Evolutionary conservation across 208 protist genomes (phyloP), one percentile per base, ranked within the genome.

Genomic region (Acanthamoeba lenticulata): DNA sequence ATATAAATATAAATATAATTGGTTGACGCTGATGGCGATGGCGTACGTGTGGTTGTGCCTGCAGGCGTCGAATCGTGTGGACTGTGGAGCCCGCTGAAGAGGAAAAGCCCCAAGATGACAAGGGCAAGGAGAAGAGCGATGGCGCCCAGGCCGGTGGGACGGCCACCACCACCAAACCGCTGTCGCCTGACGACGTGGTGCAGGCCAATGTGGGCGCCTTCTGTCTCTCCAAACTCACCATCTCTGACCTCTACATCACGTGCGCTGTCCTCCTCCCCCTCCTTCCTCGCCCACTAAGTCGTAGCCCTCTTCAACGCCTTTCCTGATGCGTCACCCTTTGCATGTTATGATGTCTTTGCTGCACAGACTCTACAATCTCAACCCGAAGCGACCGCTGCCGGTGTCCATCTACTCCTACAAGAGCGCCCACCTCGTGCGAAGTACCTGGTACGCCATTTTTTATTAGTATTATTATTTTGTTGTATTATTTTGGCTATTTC

Each of bases 331-430:
- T 60, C 21, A 60, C 11, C 52, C 21, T 60, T 27, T 60, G 15
- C 21, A 60, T 60, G 15, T 60, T 60, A n/a, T n/a, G n/a, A n/a
- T n/a, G n/a, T n/a, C n/a, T n/a, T n/a, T n/a, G n/a, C n/a, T n/a
- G n/a, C n/a, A 36, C 42, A 88, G 45, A 7, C 29, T 88, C 2
- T 60, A 88, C 79, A 88, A 88, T 34, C 27, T 29, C 69, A 79
- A 79, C 15, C 79, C 79, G n/a, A 88, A 88, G 79, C 79, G 79
- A 36, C 79, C 79, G 27, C 79, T 88, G n/a, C 79, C 79, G 21
- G 44, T 88, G 38, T 88, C 79, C 79, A 88, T 88, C 47, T 60
- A 88, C 17, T 88, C 79, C n/a, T 79, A 79, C 36, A 79, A 79
- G 38, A 79, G 45, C 32, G 42, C 47, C 17, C 79, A 52, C 47